These are phyloP conservation scores for Neofusicoccum kwambonambiense DNA, from an alignment of 2,329 filamentous ascomycete genomes.

Conservation along the genomic window DNA sequence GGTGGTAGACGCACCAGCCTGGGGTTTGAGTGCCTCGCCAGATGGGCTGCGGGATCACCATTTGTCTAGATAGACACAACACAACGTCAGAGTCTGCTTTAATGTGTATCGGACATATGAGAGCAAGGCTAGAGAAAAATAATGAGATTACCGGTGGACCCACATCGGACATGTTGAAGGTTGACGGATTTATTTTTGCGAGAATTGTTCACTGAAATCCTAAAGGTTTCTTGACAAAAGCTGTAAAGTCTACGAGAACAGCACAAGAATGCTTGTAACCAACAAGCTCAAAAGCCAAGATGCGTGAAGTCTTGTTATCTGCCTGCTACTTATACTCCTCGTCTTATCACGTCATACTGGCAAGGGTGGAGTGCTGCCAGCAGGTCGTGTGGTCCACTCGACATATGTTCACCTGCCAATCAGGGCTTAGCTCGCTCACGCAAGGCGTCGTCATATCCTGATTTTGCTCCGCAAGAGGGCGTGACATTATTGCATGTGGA, in stretches of 20 bases:
- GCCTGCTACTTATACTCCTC: background rate
- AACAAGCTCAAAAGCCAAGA: background rate
- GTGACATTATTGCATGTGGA: too few relatives aligned
- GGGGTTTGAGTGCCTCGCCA: slow-evolving; percentile 8
- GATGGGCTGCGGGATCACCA: background rate
- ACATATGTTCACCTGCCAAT: slow-evolving; percentile 8
- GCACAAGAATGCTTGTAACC: background rate
- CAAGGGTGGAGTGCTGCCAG: background rate
- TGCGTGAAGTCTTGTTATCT: background rate
- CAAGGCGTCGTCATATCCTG: background rate
- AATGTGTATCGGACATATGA: too few relatives aligned
- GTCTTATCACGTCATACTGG: background rate
- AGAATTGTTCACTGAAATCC: background rate
- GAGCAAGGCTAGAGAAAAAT: background rate
- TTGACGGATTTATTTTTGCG: background rate
- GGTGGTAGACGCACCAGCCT: background rate
- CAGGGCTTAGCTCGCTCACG: background rate
- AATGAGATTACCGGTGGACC: background rate
- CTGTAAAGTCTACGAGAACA: background rate
- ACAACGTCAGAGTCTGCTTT: background rate
- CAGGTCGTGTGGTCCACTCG: background rate
- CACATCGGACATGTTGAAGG: background rate
- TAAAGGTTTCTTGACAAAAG: background rate
- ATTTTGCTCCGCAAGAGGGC: too few relatives aligned
- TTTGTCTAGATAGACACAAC: background rate